Base-by-base conservation (phyloP, 805 yeast species). In the Jamesozyma jinghongensis region DNA sequence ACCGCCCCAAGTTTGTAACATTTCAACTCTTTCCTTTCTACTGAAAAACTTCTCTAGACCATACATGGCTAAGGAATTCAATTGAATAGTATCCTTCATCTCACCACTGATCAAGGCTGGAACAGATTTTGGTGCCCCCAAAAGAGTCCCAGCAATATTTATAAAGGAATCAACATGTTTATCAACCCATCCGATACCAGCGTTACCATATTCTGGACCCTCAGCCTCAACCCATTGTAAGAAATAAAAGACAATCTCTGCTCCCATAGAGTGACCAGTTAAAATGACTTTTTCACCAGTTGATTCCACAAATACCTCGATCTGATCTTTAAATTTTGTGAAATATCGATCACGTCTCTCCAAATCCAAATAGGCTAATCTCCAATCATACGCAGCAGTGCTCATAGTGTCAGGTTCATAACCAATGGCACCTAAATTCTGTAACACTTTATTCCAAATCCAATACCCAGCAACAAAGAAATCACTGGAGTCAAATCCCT, bases 401-500 rank as follows among this genome's bases (percentile, higher is more conserved):
- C 73, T 57, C 97, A 92, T 87, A 53, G 74, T 85, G 51, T 85
- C 81, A 2, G 96, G 90, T 36, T 85, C 95, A 62, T 92, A 92
- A 0, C 97, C 96, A 45, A 92, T 75, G 1, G 85, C 97, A 3
- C 96, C 94, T 49, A 92, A 67, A 54, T 92, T 92, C 61, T 90
- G 95, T n/a, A 92, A 69, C 39, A 92, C 76, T 59, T 92, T 92
- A 59, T 85, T 86, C 98, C 98, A 92, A 53, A 92, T 85, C 98
- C 98, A 92, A 61, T 92, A 92, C 0, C 98, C 98, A 3, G 97
- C 85, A 62, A 92, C 79, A 55, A 92, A 92, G 62, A 86, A 92
- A 63, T 92, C 98, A 0, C 96, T 92, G 1, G 96, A 92, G 53
- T 88, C 97, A 59, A 92, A 85, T 0, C 98, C 98, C 59, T 85